These are phyloP conservation scores for Diplodia corticola DNA, from an alignment of 2,329 filamentous ascomycete species.

Conservation along the genomic window DNA sequence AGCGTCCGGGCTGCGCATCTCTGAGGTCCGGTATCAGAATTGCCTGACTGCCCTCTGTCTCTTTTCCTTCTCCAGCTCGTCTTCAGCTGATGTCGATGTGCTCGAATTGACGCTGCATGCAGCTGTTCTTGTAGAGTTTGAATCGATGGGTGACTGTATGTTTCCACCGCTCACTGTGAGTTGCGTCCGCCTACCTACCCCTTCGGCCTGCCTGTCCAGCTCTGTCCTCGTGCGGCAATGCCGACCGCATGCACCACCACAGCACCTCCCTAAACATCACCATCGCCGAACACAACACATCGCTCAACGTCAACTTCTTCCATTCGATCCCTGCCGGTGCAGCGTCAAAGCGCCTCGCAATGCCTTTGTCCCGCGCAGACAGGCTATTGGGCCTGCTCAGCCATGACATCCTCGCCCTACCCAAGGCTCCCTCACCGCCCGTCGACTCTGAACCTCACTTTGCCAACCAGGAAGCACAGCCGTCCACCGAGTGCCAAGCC, in stretches of 20 bases:
- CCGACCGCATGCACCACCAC: neutral
- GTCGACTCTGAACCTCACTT: neutral
- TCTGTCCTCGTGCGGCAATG: neutral
- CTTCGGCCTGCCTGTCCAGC: neutral
- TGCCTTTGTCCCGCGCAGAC: slow-evolving; percentile 2
- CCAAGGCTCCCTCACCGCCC: neutral
- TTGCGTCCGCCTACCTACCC: slow-evolving; percentile 3
- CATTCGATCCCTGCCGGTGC: neutral
- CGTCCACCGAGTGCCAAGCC: neutral
- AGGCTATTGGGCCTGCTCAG: slow-evolving; percentile 7
- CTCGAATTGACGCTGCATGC: neutral
- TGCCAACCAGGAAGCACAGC: neutral
- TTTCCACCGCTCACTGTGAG: neutral
- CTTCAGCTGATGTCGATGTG: neutral
- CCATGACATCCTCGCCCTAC: slow-evolving; percentile 10
- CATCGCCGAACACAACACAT: neutral
- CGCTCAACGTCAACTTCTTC: neutral
- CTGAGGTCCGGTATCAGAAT: neutral
- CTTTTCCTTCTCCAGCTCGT: neutral
- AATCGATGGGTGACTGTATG: neutral
- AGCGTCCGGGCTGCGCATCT: neutral
- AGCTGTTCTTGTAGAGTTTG: neutral
- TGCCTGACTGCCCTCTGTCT: neutral
- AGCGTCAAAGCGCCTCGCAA: neutral
- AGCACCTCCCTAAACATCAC: no score